Evolutionary conservation across 805 yeast species (phyloP).

Genomic region (Zygotorulaspora chibaensis): DNA sequence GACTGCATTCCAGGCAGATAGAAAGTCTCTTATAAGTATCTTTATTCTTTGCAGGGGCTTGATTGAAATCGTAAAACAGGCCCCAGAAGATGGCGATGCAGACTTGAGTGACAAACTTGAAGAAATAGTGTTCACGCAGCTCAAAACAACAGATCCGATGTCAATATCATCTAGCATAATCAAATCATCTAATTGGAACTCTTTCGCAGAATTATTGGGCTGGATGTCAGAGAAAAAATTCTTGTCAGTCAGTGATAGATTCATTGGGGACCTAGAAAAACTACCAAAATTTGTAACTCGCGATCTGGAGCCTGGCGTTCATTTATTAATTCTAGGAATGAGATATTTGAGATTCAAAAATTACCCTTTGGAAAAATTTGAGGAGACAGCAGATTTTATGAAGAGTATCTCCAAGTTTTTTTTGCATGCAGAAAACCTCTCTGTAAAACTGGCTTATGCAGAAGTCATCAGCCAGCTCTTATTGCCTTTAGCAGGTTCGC

Average conservation of each 20-base stretch:
- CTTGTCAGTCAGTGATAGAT: slow-evolving; percentile 84
- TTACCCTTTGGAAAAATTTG: slow-evolving; percentile 84
- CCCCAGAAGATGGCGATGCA: slow-evolving; percentile 69
- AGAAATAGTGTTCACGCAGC: slow-evolving; percentile 87
- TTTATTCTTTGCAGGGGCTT: slow-evolving; percentile 86
- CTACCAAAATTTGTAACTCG: slow-evolving; percentile 51
- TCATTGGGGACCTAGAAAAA: slow-evolving; percentile 87
- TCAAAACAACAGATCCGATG: slow-evolving; percentile 80
- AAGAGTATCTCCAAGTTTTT: slow-evolving; percentile 84
- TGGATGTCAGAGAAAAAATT: slow-evolving; percentile 84
- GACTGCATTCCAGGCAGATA: slow-evolving; percentile 76
- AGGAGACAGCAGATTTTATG: slow-evolving; percentile 88
- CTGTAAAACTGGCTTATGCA: slow-evolving; percentile 71
- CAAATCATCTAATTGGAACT: slow-evolving; percentile 88
- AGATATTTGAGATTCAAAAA: slow-evolving; percentile 71
- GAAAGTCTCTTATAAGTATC: slow-evolving; percentile 81
- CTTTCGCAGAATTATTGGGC: slow-evolving; percentile 84
- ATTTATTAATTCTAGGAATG: slow-evolving; percentile 87
- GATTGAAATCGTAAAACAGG: slow-evolving; percentile 86
- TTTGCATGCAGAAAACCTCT: slow-evolving; percentile 55
- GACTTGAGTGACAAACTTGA: slow-evolving; percentile 81
- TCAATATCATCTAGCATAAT: slow-evolving; percentile 63
- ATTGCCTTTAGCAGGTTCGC: slow-evolving; percentile 74
- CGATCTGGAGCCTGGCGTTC: slow-evolving; percentile 58
- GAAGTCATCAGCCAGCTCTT: slow-evolving; percentile 75